Percentiles rank a stretch among this genome's conserved stretches.
Evolutionary conservation across 2,329 filamentous ascomycete species (phyloP).

Genomic region (Fusarium sp.): DNA sequence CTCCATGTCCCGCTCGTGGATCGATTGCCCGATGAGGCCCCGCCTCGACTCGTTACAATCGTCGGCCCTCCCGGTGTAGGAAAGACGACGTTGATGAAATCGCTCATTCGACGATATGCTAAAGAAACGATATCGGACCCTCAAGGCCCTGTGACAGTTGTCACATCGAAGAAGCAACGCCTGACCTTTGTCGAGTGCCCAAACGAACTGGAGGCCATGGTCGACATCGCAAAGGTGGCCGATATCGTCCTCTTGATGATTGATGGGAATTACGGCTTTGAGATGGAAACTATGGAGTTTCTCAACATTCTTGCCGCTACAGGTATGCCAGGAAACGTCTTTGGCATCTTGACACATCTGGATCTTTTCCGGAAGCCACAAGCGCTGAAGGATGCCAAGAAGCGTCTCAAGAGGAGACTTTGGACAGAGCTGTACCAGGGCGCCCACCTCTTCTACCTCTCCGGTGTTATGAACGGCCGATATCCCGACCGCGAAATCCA

Average conservation of each 20-base stretch:
- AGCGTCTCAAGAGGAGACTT: constrained; percentile 91
- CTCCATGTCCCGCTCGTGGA: constrained; percentile 97
- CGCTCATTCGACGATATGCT: constrained; percentile 90
- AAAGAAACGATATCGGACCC: constrained; percentile 94
- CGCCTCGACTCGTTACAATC: constrained; percentile 90
- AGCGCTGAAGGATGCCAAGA: constrained; percentile 91
- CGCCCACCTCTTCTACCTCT: constrained; percentile 96
- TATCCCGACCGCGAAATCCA: constrained; percentile 97
- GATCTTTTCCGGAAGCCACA: constrained; percentile 96
- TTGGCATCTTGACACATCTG: constrained; percentile 94
- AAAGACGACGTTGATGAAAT: constrained; percentile 96
- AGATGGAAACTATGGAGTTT: constrained; percentile 99
- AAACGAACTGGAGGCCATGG: constrained; percentile 96
- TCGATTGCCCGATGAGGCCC: constrained; percentile 92
- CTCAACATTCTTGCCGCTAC: constrained; percentile 91
- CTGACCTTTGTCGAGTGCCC: constrained; percentile 97
- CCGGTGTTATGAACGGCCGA: constrained; percentile 93
- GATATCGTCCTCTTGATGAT: constrained; percentile 98
- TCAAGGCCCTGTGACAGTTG: constrained; percentile 91
- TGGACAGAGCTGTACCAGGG: constrained; percentile 98
- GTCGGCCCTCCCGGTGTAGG: constrained; percentile 95
- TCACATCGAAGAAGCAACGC: constrained; percentile 94
- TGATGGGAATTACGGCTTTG: constrained; percentile 97
- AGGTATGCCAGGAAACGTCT: constrained; percentile 98
- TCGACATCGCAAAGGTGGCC: constrained; percentile 95